Conservation (phyloP, 805 yeast genomes). For the Metschnikowia similis region DNA sequence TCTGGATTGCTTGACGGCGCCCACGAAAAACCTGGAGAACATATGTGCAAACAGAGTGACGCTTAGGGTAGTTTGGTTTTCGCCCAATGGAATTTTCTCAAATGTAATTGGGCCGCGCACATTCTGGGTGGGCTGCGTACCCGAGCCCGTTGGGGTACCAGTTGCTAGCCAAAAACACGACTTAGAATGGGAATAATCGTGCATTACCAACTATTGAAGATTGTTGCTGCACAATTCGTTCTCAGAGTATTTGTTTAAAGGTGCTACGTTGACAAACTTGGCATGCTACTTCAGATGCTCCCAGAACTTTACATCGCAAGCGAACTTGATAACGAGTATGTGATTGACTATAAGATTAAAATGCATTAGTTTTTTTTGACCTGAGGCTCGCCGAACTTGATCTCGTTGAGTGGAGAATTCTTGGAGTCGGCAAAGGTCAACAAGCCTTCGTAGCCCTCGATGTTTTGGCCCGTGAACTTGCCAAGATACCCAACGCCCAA, state of each 20-base stretch:
- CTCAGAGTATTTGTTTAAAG: no score
- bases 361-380: conserved; percentile 10
- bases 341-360: not conserved
- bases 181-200: not conserved
- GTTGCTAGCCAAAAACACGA: not conserved
- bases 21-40: conserved; percentile 28
- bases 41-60: conserved; percentile 11
- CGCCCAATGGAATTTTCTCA: conserved; percentile 14
- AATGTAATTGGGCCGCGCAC: conserved; percentile 15
- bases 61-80: conserved; percentile 3
- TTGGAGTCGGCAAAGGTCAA: conserved; percentile 34
- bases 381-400: conserved; percentile 38
- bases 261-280: no score
- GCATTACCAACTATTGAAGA: no score
- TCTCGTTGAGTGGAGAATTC: conserved; percentile 34
- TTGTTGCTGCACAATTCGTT: no score
- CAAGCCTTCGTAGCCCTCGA: conserved; percentile 30
- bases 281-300: not conserved
- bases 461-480: conserved; percentile 25
- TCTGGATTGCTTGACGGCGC: conserved; percentile 6
- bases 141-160: not conserved
- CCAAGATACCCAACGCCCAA: conserved; percentile 33
- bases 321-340: not conserved
- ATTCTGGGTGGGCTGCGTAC: not conserved
- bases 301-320: not conserved